Evolutionary conservation across 495 filamentous ascomycete genomes (phyloP), one percentile per base, ranked within the genome.

Genomic region (Acidomyces sp.): DNA sequence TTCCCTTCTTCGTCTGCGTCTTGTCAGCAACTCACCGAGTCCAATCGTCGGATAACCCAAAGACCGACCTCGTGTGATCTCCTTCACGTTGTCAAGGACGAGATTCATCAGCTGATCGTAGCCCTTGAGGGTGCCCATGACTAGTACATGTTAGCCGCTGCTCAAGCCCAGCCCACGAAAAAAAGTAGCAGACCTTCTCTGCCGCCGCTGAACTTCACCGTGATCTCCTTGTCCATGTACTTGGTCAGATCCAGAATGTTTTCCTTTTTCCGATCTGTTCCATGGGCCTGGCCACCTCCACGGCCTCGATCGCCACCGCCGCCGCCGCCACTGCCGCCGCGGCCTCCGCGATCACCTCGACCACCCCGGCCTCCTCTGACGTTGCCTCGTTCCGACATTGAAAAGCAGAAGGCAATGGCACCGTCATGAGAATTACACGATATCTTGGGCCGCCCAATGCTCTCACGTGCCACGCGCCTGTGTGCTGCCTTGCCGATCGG

Each of bases 41-140:
- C n/a, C n/a, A n/a, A n/a, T n/a, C n/a, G n/a, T n/a, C n/a, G n/a
- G n/a, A n/a, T n/a, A n/a, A n/a, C n/a, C n/a, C n/a, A n/a, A n/a
- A 29, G 19, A 51, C 69, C 46, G 52, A 93, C 88, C 88, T 65
- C 82, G 70, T 62, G 93, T 71, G 17, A 76, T 66, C 58, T 97
- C 90, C 62, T 92, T 77, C 16, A 90, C 87, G 38, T 96, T 83
- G 53, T 96, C 92, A 36, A 97, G 67, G 16, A 97, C 90, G 39
- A 97, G 65, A 59, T 96, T 97, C 88, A 96, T 95, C 25, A 97
- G 68, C 51, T 88, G 86, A 53, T 97, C 90, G 52, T 85, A 94
- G 34, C 90, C 90, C 56, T 96, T 97, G 7, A 97, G 71, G 4
- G 72, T 80, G 34, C 90, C 90, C 9, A 72, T 77, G 7, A 94